Conservation (phyloP, 495 filamentous ascomycete species). For the Podospora fimiseda region DNA sequence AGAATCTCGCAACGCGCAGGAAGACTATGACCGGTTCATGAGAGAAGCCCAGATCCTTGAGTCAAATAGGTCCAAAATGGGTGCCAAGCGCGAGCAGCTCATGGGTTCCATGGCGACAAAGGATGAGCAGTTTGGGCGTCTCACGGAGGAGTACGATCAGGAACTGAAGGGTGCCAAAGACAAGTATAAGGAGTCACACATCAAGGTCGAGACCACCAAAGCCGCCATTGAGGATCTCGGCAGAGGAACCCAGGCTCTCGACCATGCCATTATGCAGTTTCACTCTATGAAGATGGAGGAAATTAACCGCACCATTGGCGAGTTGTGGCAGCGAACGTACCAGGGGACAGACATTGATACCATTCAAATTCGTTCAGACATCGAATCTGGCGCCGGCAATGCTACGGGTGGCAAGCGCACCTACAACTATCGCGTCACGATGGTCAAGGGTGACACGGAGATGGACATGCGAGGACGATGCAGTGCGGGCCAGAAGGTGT, state of each 20-base stretch:
- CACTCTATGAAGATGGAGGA: slow-evolving; percentile 97
- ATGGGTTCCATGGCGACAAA: slow-evolving; percentile 72
- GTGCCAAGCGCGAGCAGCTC: slow-evolving; percentile 44
- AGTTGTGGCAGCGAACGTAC: slow-evolving; percentile 95
- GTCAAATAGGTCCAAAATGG: slow-evolving; percentile 52
- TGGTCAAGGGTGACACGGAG: slow-evolving; percentile 94
- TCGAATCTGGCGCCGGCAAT: slow-evolving; percentile 45
- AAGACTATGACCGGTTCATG: slow-evolving; percentile 69
- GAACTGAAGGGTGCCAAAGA: slow-evolving; percentile 79
- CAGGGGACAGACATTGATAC: slow-evolving; percentile 97
- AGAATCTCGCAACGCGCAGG: slow-evolving; percentile 71
- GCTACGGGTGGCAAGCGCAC: slow-evolving; percentile 59
- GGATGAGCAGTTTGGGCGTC: slow-evolving; percentile 64
- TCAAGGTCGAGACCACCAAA: slow-evolving; percentile 88
- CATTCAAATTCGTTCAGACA: slow-evolving; percentile 88
- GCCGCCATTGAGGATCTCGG: slow-evolving; percentile 85
- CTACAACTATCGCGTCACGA: slow-evolving; percentile 97
- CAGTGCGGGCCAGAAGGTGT: slow-evolving; percentile 91
- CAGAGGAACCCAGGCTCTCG: slow-evolving; percentile 71
- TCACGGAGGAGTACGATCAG: slow-evolving; percentile 70
- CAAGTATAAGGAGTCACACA: slow-evolving; percentile 80
- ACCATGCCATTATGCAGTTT: slow-evolving; percentile 95
- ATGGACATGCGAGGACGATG: slow-evolving; percentile 99
- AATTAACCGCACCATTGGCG: slow-evolving; percentile 89
- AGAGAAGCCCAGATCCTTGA: slow-evolving; percentile 59